Evolutionary conservation across 1,284 basidiomycete genomes (phyloP), one percentile per base, ranked within the genome.

Genomic region (Apiotrichum gracile): DNA sequence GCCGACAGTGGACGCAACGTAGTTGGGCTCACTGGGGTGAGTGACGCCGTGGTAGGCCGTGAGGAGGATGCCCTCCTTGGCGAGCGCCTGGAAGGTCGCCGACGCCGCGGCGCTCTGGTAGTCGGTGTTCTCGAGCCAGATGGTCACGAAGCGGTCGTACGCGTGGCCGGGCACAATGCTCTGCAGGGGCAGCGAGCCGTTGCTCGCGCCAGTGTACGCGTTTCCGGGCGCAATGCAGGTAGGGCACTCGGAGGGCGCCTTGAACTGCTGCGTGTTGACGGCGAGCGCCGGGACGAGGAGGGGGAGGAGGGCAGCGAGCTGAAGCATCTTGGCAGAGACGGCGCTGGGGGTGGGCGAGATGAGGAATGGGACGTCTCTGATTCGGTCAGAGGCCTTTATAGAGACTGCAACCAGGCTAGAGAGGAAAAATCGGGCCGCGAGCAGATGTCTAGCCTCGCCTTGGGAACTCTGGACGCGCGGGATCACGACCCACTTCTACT

Each of bases 1-100:
- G 19, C 46, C 46, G 42, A 46, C 37, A 21, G 33, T 47, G 10
- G 57, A 21, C 10, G 60, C 60, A 17, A 61, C 19, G 24, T 61
- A 61, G 52, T 61, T 61, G 37, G 60, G 60, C 57, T 63, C 56
- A 14, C 50, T 54, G 27, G 59, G 62, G 52, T 85, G 84, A 1
- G 85, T 85, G 29, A 85, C 59, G 0, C 74, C 81, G 60, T 81
- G 81, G 69, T 79, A 84, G 38, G 78, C 71, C 27, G 74, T 75
- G 33, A 86, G 73, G 5, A 78, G 64, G 51, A 85, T 73, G 16
- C 83, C 83, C 61, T 83, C 72, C 48, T 75, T 66, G 13, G 80
- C 78, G 33, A 86, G 74, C 46, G 72, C 67, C 50, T 75, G 69
- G 69, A 86, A 84, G 16, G 70, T 71, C 5, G 72, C 43, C 26